Evolutionary conservation across 495 filamentous ascomycete species (phyloP).

Genomic region (Neurospora discreta): DNA sequence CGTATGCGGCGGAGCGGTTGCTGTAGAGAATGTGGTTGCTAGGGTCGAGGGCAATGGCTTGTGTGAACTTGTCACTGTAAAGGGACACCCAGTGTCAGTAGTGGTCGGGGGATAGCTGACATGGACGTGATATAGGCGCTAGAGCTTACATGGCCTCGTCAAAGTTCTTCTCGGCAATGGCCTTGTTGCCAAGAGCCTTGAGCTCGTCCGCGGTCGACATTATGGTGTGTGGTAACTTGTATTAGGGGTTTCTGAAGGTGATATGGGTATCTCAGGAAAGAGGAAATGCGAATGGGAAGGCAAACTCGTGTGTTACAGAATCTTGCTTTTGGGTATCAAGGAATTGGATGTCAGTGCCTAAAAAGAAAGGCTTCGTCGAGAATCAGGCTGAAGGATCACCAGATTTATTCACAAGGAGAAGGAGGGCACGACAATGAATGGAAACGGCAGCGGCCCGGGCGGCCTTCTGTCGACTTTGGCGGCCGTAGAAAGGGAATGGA

Average conservation of each 20-base stretch:
- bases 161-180: conserved; percentile 93
- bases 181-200: conserved; percentile 96
- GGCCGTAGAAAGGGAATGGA: conserved; percentile 11
- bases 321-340: not conserved
- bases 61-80: conserved; percentile 78
- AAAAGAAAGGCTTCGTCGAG: not conserved
- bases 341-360: not conserved
- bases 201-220: conserved; percentile 51
- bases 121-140: conserved; percentile 9
- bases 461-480: not conserved
- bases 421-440: not conserved
- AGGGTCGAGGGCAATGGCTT: conserved; percentile 84
- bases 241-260: not conserved
- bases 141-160: conserved; percentile 80
- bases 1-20: conserved; percentile 92
- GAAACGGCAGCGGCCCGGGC: not conserved
- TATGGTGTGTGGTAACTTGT: not conserved
- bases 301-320: not conserved
- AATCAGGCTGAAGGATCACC: not conserved
- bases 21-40: conserved; percentile 93
- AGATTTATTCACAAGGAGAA: not conserved
- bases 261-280: not conserved
- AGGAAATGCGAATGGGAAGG: not conserved
- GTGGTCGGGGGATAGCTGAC: not conserved
- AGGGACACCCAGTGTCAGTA: not conserved